phyloP scores from a whole-genome alignment of 345 rosid species.

The Garcia nutans region DNA sequence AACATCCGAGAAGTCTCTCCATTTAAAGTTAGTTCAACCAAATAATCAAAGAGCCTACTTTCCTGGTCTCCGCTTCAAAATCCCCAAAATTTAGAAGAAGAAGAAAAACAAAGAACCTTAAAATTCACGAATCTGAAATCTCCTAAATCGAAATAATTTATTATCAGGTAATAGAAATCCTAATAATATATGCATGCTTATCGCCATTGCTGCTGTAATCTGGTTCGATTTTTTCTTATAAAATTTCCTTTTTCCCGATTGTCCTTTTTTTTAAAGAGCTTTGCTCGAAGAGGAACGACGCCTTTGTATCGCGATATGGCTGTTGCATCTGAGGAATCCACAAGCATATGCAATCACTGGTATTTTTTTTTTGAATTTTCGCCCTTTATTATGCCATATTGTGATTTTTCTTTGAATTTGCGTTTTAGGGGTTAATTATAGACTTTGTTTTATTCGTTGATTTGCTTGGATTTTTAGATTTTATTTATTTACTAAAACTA shows the following conservation, averaged over 20 bases:
- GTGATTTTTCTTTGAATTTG: neutral
- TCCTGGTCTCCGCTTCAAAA: neutral
- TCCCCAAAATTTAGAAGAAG: neutral
- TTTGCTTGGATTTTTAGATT: neutral
- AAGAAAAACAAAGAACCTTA: neutral
- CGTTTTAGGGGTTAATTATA: neutral
- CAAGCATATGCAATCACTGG: constrained; percentile 83
- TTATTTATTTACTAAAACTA: neutral
- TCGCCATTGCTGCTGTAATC: neutral
- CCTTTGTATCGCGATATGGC: constrained; percentile 47
- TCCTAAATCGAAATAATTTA: neutral
- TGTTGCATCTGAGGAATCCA: constrained; percentile 56
- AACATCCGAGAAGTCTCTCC: constrained; percentile 11
- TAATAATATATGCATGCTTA: neutral
- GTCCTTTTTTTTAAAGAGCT: constrained; percentile 20
- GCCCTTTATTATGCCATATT: constrained; percentile 9
- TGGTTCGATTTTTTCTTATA: neutral
- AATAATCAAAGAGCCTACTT: constrained; percentile 2
- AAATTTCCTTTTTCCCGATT: neutral
- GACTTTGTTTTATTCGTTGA: neutral
- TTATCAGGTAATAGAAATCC: neutral
- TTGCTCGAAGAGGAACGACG: constrained; percentile 22
- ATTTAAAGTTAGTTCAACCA: constrained; percentile 20
- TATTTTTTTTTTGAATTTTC: constrained; percentile 18
- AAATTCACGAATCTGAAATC: neutral